phyloP scores from a whole-genome alignment of 1,284 basidiomycete genomes.

The Irpex sp. region DNA sequence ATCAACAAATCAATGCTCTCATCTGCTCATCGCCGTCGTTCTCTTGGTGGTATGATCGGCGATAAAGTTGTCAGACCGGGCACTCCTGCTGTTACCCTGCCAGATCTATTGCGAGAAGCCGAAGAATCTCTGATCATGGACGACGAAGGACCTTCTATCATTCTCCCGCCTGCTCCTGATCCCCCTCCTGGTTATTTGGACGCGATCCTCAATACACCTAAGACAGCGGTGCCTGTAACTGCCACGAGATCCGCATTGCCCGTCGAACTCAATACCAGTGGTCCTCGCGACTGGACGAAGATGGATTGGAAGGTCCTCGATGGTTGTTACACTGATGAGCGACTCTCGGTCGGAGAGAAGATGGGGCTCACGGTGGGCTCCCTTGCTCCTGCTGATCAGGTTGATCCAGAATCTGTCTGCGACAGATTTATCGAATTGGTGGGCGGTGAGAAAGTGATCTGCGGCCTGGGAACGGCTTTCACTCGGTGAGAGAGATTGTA shows the following conservation, averaged over 20 bases:
- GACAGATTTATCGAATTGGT: slow-evolving; percentile 46
- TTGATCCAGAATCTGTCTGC: slow-evolving; percentile 54
- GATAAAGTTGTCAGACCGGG: slow-evolving; percentile 53
- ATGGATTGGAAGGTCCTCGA: slow-evolving; percentile 73
- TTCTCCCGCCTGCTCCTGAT: slow-evolving; percentile 5
- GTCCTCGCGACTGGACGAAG: slow-evolving; percentile 53
- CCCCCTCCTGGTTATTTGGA: slow-evolving; percentile 4
- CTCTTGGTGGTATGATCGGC: slow-evolving; percentile 43
- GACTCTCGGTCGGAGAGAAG: slow-evolving; percentile 41
- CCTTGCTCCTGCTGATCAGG: slow-evolving; percentile 45
- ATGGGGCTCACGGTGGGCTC: slow-evolving; percentile 22
- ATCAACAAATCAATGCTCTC: slow-evolving; percentile 30
- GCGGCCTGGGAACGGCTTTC: slow-evolving; percentile 45
- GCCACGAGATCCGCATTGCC: slow-evolving; percentile 12
- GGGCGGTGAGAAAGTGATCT: slow-evolving; percentile 38
- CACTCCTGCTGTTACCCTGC: slow-evolving; percentile 48
- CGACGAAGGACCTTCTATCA: neutral
- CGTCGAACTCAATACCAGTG: slow-evolving; percentile 7
- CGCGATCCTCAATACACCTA: slow-evolving; percentile 7
- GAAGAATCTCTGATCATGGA: slow-evolving; percentile 45
- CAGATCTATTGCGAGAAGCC: slow-evolving; percentile 54
- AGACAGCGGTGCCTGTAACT: slow-evolving; percentile 9
- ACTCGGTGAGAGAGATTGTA: slow-evolving; percentile 38
- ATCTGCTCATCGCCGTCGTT: slow-evolving; percentile 28
- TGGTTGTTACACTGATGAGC: slow-evolving; percentile 70